Base-by-base conservation (phyloP, 2,329 filamentous ascomycete genomes). In the Epichloe scottii region DNA sequence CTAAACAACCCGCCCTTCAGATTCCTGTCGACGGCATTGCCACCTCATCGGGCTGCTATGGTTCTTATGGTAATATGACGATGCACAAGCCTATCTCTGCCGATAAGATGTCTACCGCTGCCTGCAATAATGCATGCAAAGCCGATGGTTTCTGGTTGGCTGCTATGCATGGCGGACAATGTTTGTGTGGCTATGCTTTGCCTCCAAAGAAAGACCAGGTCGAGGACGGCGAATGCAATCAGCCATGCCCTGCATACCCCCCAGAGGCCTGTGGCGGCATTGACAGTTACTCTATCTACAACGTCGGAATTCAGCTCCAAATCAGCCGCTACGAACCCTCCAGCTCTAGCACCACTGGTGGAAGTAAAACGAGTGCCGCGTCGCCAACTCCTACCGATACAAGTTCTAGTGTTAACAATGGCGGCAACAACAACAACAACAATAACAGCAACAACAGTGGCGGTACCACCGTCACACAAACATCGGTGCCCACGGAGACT, bases 161-260 rank as follows among this genome's bases (percentile, higher is more conserved):
- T 59, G 87, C 75, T 34, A 68, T 87, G 43, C 78, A 75, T 7
- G 73, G 75, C 17, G 78, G 78, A 15, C 71, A 73, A 17, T 95
- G 89, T 68, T 87, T 74, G 60, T 95, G 89, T 61, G 89, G 89
- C 53, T 69, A 80, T 55, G 67, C 73, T 53, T 75, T 90, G 46
- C 89, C 89, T 0, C 72, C 81, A 15, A 60, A 71, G 39, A 69
- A 69, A 15, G 70, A 71, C 40, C 63, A 82, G 53, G 75, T 79
- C 6, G 69, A 75, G 43, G 76, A 84, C 60, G 63, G 63, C 7
- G 68, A 80, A 15, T 95, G 89, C 69, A 72, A 78, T 61, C 75
- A 74, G 30, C 62, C 71, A 0, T 95, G 89, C 64, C 71, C 77
- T 23, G 85, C 81, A 8, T 90, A 71, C 59, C 68, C 68, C 21